These are phyloP conservation scores for Piper betle DNA, from an alignment of 164 flowering plant species.

Conservation along the genomic window DNA sequence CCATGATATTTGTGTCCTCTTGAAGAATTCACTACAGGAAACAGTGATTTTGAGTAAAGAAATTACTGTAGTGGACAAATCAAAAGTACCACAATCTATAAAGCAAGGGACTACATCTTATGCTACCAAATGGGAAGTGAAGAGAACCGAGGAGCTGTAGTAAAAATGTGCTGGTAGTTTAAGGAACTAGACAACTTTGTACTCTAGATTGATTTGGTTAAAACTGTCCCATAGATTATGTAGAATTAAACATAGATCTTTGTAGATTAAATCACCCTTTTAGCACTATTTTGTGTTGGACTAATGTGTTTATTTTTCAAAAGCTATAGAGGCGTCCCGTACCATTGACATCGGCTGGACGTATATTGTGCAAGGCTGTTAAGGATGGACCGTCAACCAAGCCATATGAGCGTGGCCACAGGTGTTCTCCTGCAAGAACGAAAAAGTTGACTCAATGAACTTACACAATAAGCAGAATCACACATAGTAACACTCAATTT, in stretches of 20 bases:
- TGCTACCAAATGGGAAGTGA: no score
- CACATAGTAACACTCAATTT: no score
- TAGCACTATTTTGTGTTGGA: no score
- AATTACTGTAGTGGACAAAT: background rate
- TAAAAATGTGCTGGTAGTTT: no score
- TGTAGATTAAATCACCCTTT: no score
- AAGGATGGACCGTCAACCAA: slow-evolving; percentile 24
- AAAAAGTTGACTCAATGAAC: background rate
- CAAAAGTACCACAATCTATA: background rate
- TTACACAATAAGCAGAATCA: background rate
- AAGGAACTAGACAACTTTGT: no score
- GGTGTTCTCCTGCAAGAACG: slow-evolving; percentile 37
- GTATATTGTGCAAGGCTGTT: slow-evolving; percentile 44
- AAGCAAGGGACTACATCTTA: no score
- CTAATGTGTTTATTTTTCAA: no score
- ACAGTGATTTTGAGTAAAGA: background rate
- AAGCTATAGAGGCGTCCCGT: slow-evolving; percentile 2
- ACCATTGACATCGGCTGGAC: slow-evolving; percentile 49
- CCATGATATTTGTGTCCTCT: slow-evolving; percentile 52
- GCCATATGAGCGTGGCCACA: slow-evolving; percentile 61
- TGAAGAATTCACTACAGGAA: slow-evolving; percentile 39
- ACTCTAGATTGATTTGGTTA: no score
- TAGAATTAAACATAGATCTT: no score
- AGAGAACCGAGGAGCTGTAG: no score
- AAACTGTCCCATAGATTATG: no score